Base-by-base conservation (phyloP, 2,329 filamentous ascomycete genomes). In the Beauveria scarabaeidicola region DNA sequence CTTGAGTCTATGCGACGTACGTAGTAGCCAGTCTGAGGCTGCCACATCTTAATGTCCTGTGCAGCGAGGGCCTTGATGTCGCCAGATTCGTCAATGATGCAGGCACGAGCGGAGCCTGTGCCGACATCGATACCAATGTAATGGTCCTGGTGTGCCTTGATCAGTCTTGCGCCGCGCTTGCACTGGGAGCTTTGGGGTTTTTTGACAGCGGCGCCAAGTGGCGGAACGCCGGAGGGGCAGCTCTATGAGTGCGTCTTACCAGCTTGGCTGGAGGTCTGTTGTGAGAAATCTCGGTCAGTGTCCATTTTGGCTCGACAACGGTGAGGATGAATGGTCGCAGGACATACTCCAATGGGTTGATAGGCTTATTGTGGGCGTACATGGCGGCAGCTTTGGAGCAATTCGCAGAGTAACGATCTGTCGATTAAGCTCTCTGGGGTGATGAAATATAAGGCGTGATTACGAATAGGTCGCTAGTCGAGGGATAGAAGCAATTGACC, bases 91-190 rank as follows among this genome's bases (percentile, higher is more conserved):
- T 97, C 90, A 74, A 99, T 96, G 70, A 99, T 91, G 75, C 94
- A 97, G 58, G 94, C 94, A 70, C 94, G 85, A 43, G 93, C 94
- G 72, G 91, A 96, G 59, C 94, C 94, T 21, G 94, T 99, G 56
- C 94, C 94, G 54, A 99, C 93, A 76, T 99, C 94, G 66, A 99
- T 90, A 62, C 93, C 93, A 69, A 97, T 83, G 69, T 82, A 86
- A 67, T 86, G 79, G 62, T 84, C 80, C 74, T 84, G 62, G 1
- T 32, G 5, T 46, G n/a, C 17, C 2, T 2, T 5, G 3, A 15
- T 61, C 19, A 65, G 32, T 11, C 27, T n/a, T 19, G 3, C 25
- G 23, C 5, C 13, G 3, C 21, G 27, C 13, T 21, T 43, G 58
- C 58, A 58, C n/a, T 10, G 27, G 19, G 48, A 57, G 23, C 7